Conservation (phyloP, 2,329 filamentous ascomycete genomes). For the Colletotrichum sp. region DNA sequence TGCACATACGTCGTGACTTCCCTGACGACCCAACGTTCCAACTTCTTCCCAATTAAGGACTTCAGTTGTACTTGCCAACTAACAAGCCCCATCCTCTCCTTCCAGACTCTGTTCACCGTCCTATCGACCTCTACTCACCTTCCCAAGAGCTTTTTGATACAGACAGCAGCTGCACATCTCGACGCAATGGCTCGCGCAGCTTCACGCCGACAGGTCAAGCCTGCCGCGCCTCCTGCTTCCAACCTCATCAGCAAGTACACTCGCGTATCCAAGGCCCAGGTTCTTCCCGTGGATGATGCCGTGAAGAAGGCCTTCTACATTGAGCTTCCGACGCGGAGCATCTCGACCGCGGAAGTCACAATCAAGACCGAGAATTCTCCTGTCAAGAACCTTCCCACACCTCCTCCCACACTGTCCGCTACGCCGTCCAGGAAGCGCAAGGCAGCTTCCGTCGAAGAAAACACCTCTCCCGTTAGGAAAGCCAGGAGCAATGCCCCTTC, state of each 20-base stretch:
- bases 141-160: neutral
- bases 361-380: conserved; percentile 9
- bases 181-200: conserved; percentile 22
- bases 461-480: neutral
- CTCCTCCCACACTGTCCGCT: neutral
- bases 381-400: neutral
- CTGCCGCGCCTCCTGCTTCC: neutral
- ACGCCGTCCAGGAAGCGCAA: conserved; percentile 21
- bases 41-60: neutral
- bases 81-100: neutral
- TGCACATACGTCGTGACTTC: conserved; percentile 8
- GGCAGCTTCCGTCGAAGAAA: conserved; percentile 6
- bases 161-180: neutral
- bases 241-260: conserved; percentile 23
- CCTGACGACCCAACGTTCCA: neutral
- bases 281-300: neutral
- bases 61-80: neutral
- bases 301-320: conserved; percentile 20
- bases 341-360: neutral
- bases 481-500: neutral
- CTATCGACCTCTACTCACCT: neutral
- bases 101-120: neutral
- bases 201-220: conserved; percentile 20
- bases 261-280: conserved; percentile 19
- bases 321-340: conserved; percentile 3